Evolutionary conservation across 176 grass and related monocot genomes (phyloP).

Genomic region (Bolboschoenus planiculmis): DNA sequence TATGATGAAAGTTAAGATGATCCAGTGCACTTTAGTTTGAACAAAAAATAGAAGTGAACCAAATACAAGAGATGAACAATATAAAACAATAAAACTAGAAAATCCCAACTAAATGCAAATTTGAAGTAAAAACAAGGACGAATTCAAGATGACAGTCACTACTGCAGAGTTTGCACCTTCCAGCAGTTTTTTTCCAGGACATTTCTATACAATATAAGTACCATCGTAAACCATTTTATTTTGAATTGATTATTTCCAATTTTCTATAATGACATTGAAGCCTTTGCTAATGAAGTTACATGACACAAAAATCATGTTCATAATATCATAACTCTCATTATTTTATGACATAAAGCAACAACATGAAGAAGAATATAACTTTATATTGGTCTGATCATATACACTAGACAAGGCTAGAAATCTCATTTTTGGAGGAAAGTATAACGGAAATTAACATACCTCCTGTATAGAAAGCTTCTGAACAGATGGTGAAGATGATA

Average conservation of each 20-base stretch:
- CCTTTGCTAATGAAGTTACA: neutral
- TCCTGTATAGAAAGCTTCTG: conserved; percentile 54
- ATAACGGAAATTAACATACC: conserved; percentile 36
- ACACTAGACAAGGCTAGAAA: neutral
- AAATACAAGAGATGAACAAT: neutral
- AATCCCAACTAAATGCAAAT: neutral
- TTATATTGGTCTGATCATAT: neutral
- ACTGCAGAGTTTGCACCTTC: neutral
- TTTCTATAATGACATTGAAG: neutral
- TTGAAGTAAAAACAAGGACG: neutral
- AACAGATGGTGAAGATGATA: conserved; percentile 51
- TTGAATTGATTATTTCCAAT: neutral
- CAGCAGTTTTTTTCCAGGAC: neutral
- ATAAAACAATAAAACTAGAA: neutral
- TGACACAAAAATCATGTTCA: neutral
- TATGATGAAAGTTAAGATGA: neutral
- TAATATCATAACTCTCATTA: too few species aligned
- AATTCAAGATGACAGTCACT: neutral
- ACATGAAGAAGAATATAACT: neutral
- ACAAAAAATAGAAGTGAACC: neutral
- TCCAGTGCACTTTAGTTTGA: neutral
- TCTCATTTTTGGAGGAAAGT: neutral
- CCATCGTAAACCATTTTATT: neutral
- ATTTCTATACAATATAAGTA: neutral
- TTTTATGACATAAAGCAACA: neutral